Evolutionary conservation across 495 filamentous ascomycete species (phyloP), one percentile per base, ranked within the genome.

Genomic region (Talaromyces nanjingensis): DNA sequence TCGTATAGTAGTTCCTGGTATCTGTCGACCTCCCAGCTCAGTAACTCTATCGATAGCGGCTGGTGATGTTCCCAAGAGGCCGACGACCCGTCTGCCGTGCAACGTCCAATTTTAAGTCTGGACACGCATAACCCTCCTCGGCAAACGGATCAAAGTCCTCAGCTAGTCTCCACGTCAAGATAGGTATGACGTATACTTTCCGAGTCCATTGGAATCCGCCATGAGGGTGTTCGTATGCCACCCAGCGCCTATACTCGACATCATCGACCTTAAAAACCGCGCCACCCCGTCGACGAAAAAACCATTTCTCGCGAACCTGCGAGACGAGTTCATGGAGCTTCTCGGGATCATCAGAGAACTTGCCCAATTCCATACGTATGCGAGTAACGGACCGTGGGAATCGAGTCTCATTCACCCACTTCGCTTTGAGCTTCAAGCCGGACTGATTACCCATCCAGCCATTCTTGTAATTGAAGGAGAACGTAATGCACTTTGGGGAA

Each of bases 231-330:
- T 8, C 20, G 47, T n/a, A 22, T 54, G 27, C 12, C 6, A 6
- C 16, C 56, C 29, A 59, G 0, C 29, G 12, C 29, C 31, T 33
- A 12, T n/a, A n/a, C 0, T 45, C 14, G 62, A 58, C 22, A 64
- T 66, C 1, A 56, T 53, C 16, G 69, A 52, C 16, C 55, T 49
- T 22, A 11, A 73, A 59, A 25, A 65, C 22, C 1, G 12, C 29
- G 12, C 66, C 68, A 55, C 71, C 73, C 6, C 18, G 18, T 16
- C 67, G 59, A 49, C 45, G 58, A 59, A 75, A 75, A 34, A 65
- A 62, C 73, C 71, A 75, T 24, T 55, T 53, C 42, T 65, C 59
- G 16, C 61, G 34, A 45, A 70, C 66, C 33, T 69, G 25, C n/a
- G 55, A 22, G n/a, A 64, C 65, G 22, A 72, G 62, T 2, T 59